phyloP scores from a whole-genome alignment of 192 early-diverging fungal species.

The Radiomyces spectabilis region DNA sequence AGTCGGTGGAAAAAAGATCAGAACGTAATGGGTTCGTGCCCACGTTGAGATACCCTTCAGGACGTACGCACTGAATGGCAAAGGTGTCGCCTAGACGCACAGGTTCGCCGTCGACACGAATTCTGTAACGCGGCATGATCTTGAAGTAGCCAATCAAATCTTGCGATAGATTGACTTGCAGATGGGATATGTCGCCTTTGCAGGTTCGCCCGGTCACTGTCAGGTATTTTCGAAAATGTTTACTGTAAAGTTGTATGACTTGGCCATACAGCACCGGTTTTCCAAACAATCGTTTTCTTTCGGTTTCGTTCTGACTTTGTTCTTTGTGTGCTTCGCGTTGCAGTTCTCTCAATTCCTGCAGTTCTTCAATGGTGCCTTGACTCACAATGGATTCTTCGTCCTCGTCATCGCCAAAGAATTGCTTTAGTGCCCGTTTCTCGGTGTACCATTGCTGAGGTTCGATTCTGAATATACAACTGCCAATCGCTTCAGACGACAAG shows the following conservation, averaged over 20 bases:
- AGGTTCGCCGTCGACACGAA: conserved; percentile 17
- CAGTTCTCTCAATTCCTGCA: background rate
- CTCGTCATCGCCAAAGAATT: conserved; percentile 1
- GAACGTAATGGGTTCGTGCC: conserved; percentile 1
- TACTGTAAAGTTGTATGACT: conserved; percentile 16
- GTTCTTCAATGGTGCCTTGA: background rate
- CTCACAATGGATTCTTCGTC: background rate
- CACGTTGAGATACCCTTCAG: conserved; percentile 23
- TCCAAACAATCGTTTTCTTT: conserved; percentile 12
- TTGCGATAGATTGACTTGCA: conserved; percentile 12
- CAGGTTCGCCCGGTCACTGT: conserved; percentile 10
- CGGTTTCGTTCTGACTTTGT: conserved; percentile 11
- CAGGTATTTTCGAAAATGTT: conserved; percentile 20
- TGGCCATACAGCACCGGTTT: conserved; percentile 24
- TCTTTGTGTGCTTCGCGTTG: conserved; percentile 4
- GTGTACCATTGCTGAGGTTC: conserved; percentile 16
- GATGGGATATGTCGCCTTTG: conserved; percentile 10
- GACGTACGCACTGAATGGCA: conserved; percentile 19
- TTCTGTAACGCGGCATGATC: conserved; percentile 15
- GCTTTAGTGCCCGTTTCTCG: background rate
- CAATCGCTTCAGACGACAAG: conserved; percentile 12
- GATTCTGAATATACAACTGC: conserved; percentile 9
- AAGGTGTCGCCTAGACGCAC: conserved; percentile 13
- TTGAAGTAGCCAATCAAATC: conserved; percentile 8
- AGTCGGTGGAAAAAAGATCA: conserved; percentile 1